These are phyloP conservation scores for Nothophaeocryptopus gaeumannii DNA, from an alignment of 2,329 filamentous ascomycete species.

Conservation along the genomic window DNA sequence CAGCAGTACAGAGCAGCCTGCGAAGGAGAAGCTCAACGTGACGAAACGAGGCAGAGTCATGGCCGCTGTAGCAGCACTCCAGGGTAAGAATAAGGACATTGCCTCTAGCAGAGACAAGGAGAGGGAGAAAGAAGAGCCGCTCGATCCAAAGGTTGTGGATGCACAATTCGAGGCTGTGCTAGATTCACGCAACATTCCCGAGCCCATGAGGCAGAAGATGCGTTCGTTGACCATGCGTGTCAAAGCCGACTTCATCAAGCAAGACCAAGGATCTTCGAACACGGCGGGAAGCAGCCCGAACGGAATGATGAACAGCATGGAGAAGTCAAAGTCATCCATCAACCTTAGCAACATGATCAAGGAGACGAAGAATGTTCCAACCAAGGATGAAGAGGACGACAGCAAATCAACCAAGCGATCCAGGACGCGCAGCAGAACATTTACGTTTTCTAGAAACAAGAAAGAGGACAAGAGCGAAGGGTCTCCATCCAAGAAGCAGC, in stretches of 20 bases:
- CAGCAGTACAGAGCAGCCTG: constrained; percentile 33
- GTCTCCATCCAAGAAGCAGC: constrained; percentile 70
- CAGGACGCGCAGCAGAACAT: constrained; percentile 67
- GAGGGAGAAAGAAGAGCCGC: constrained; percentile 43
- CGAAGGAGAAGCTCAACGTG: constrained; percentile 32
- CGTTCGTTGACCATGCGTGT: constrained; percentile 81
- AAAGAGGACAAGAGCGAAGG: constrained; percentile 33
- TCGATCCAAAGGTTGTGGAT: constrained; percentile 58
- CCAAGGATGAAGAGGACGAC: constrained; percentile 27
- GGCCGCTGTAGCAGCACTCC: constrained; percentile 63
- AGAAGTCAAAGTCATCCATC: constrained; percentile 37
- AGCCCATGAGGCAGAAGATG: constrained; percentile 94
- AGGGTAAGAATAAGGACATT: constrained; percentile 49
- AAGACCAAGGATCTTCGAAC: constrained; percentile 59
- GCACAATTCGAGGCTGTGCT: constrained; percentile 61
- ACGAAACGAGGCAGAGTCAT: constrained; percentile 56
- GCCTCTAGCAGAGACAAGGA: constrained; percentile 29
- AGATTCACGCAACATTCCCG: constrained; percentile 87
- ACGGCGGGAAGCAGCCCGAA: constrained; percentile 60
- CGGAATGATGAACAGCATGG: constrained; percentile 46
- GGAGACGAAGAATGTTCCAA: constrained; percentile 25
- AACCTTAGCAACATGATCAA: constrained; percentile 24
- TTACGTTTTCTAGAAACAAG: constrained; percentile 72
- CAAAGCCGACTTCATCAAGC: constrained; percentile 92
- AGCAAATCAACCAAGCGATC: constrained; percentile 42